Base-by-base conservation (phyloP, 2,329 filamentous ascomycete genomes). In the Neofusicoccum kwambonambiense region DNA sequence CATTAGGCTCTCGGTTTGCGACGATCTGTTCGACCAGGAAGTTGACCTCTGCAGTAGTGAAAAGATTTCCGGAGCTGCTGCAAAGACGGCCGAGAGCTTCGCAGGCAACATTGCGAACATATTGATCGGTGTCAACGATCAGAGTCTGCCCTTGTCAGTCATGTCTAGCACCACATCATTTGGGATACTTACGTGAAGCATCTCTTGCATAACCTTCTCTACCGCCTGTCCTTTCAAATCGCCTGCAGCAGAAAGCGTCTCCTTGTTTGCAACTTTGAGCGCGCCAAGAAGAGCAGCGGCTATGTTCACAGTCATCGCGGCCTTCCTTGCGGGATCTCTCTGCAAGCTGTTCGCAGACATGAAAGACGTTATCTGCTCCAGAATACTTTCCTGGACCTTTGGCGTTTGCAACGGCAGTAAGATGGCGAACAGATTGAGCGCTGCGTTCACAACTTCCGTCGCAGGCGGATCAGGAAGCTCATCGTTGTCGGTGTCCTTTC, bases 1-100 rank as follows among this genome's bases (percentile, higher is more conserved):
- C 93, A 75, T 91, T 94, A 0, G 95, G 95, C 75, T 99, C 95
- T 63, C 94, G 86, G 76, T 99, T 97, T 50, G 89, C 86, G 5
- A 99, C 93, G 68, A 99, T 97, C 1, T 91, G 96, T 72, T 99
- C 94, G 49, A 98, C 90, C 9, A 99, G 84, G 73, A 90, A 90
- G 73, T 96, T 97, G 71, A 99, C 91, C 77, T 97, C 93, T 34
- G 87, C 84, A 68, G 92, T 93, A 0, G 95, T 99, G 72, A 96
- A 95, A 1, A 89, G 82, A 68, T 95, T 97, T 44, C 95, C 96
- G 62, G 92, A 93, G 62, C 83, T 86, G 65, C 84, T 93, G 77
- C 95, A 98, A 1, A 99, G 86, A 42, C 93, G 87, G 15, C 93
- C 94, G 12, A 97, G 82, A 0, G 92, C 91, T 72, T 93, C 89